Base-by-base conservation (phyloP, 306 rosid genomes). In the Ammopiptanthus mongolicus region DNA sequence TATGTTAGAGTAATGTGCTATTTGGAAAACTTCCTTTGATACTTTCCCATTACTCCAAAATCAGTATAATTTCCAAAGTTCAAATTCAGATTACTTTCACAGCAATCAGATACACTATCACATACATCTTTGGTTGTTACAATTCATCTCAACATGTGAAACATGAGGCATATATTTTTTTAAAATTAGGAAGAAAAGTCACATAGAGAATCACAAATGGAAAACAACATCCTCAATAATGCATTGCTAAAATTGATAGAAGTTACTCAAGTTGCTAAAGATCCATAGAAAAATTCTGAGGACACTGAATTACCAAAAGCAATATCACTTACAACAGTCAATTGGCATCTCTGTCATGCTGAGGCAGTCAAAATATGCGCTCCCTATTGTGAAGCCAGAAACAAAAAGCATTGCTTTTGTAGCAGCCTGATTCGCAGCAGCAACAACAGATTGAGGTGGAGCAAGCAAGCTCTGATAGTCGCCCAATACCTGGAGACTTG, bases 341-440 rank as follows among this genome's bases (percentile, higher is more conserved):
- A 81, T 59, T 65, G 96, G 97, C 90, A 88, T 80, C 76, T 94
- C 96, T 6, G 87, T 74, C 84, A 91, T 65, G 83, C 80, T 79
- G 58, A 91, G 81, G 84, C 89, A 86, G 78, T 91, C 98, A 68
- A 88, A 87, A 80, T 91, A 94, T 41, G 88, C 86, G 82, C 85
- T 91, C 67, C 91, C 97, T 21, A 76, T 65, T 68, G 79, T 70
- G 78, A 91, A 84, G 77, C 97, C 96, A 31, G 99, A 92, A 79
- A 86, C 73, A 78, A 89, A 84, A 47, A 95, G 80, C 91, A 92
- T 86, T 58, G 99, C 96, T 75, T 95, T 95, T 25, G 93, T 96
- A 56, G 92, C 97, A 48, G 96, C 99, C 85, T 95, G 97, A 87
- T 95, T 92, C 44, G 92, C 91, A 23, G 94, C 89, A 71, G 88